Evolutionary conservation across 1,284 basidiomycete genomes (phyloP), one percentile per base, ranked within the genome.

Genomic region (Polyporus tsugae): DNA sequence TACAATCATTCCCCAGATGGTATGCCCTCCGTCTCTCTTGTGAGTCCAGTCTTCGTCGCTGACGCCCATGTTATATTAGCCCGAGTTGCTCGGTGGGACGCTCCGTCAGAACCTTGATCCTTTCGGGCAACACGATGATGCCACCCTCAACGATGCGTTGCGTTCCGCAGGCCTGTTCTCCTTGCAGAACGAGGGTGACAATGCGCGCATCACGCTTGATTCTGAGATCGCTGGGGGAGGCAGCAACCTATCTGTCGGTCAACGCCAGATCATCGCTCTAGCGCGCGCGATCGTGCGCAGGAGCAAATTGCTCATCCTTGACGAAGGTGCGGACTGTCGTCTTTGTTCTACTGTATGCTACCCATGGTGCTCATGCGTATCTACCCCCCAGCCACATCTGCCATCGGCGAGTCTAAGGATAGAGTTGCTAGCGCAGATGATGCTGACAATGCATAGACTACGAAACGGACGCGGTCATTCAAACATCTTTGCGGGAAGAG

Each of bases 51-150:
- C n/a, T 25, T 41, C 13, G 6, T 3, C 1, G 25, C 35, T 19
- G n/a, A 36, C 38, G 22, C 6, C 5, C 17, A 11, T 10, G 4
- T 39, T 36, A 19, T 42, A 33, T 17, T 81, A 88, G 75, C 86
- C 87, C 1, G 80, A 82, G 62, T 74, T 82, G 9, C 70, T 82
- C 41, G 76, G 76, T 55, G 81, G 80, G 0, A 79, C 78, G 15
- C 69, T 82, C 2, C 77, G 81, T 6, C 75, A 78, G 55, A 82
- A 82, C 62, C 71, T 82, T n/a, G 81, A 82, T 66, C 87, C 88
- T 0, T 88, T 88, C 74, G 82, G 79, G 19, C 81, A 85, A 71
- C 81, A 85, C 73, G 86, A 88, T 63, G 88, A 89, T 72, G 82
- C 82, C 1, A 73, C 74, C 0, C 73, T 80, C 19, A 76, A 80